Evolutionary conservation across 805 yeast genomes (phyloP).

Genomic region (Cyberlindnera euphorbiiphila): DNA sequence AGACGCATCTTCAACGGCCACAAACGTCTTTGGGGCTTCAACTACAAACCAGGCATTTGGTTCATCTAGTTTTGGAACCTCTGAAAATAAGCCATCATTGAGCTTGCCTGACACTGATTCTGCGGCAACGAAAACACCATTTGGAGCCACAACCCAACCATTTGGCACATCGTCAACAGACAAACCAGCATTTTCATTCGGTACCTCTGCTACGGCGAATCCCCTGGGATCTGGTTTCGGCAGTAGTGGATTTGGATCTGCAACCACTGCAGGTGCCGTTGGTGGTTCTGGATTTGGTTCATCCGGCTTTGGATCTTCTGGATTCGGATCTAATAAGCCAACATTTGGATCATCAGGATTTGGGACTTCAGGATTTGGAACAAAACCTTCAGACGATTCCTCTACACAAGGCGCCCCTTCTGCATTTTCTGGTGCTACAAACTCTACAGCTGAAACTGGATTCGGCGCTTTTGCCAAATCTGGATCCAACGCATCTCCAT

Average conservation of each 20-base stretch:
- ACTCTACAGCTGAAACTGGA: no score
- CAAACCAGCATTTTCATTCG: slow-evolving; percentile 1
- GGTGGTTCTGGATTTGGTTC: slow-evolving; percentile 7
- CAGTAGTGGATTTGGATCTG: background rate
- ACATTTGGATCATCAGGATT: slow-evolving; percentile 3
- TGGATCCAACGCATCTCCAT: slow-evolving; percentile 10
- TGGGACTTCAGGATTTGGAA: slow-evolving; percentile 6
- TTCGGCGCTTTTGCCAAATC: no score
- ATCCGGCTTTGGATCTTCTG: slow-evolving; percentile 8
- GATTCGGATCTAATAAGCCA: slow-evolving; percentile 4
- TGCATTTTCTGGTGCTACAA: background rate
- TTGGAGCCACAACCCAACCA: no score
- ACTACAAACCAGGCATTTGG: background rate
- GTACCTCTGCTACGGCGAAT: background rate
- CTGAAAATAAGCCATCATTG: no score
- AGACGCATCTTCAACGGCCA: background rate
- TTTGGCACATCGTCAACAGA: no score
- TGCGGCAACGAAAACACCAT: no score
- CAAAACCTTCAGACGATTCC: background rate
- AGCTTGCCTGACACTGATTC: no score
- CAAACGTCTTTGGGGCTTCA: no score
- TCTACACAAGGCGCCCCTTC: slow-evolving; percentile 3
- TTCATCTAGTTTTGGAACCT: background rate
- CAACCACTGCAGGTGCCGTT: background rate
- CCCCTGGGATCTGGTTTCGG: slow-evolving; percentile 4